phyloP scores from a whole-genome alignment of 2,329 filamentous ascomycete species.

The Pseudogymnoascus sp. region DNA sequence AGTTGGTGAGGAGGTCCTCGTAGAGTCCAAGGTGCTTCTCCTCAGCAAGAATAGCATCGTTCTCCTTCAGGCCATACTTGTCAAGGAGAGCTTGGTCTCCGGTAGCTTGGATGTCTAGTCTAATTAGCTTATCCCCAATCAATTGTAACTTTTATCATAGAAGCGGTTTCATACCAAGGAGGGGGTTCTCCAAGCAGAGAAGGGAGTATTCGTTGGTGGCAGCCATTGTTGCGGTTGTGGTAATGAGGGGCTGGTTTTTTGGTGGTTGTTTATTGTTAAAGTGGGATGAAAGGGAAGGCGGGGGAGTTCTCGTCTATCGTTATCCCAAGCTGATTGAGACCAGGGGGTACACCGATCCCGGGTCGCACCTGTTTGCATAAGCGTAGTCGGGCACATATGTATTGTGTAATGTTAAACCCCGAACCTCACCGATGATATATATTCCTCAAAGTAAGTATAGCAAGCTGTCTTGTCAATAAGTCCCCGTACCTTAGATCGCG shows the following conservation, averaged over 20 bases:
- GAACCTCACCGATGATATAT: not conserved
- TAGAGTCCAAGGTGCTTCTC: constrained; percentile 83
- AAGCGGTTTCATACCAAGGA: constrained; percentile 63
- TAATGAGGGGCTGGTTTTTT: constrained; percentile 6
- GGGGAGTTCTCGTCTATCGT: constrained; percentile 4
- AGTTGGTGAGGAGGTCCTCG: constrained; percentile 89
- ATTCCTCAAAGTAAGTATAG: not conserved
- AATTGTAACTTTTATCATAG: not conserved
- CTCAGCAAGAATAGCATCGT: constrained; percentile 95
- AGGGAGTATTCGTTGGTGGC: constrained; percentile 74
- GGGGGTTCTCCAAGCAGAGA: constrained; percentile 92
- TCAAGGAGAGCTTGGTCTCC: constrained; percentile 78
- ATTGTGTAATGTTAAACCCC: not conserved
- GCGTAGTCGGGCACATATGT: not conserved
- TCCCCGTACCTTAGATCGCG: not conserved
- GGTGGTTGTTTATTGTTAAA: constrained; percentile 4
- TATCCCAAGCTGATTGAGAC: constrained; percentile 1
- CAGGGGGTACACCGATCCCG: not conserved
- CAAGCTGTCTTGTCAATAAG: not conserved
- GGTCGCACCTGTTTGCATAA: not conserved
- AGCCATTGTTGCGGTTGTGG: constrained; percentile 50
- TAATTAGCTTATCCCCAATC: not conserved
- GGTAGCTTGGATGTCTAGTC: constrained; percentile 76
- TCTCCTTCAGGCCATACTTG: constrained; percentile 89
- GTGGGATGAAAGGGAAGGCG: constrained; percentile 10